These are phyloP conservation scores for Medicago arabica DNA, from an alignment of 306 rosid species.

Conservation along the genomic window DNA sequence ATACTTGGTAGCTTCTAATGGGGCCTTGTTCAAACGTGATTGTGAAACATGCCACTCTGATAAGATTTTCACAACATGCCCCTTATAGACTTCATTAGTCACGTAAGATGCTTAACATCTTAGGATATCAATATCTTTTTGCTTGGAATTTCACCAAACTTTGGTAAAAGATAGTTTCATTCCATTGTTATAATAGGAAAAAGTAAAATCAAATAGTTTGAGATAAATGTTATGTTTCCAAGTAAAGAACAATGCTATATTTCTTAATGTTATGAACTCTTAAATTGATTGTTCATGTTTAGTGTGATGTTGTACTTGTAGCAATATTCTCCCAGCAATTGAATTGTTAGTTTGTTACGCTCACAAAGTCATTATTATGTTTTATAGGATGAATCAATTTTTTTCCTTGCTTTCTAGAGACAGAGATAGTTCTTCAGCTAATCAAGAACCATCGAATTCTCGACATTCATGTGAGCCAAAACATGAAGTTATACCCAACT, in stretches of 20 bases:
- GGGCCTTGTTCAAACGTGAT: constrained; percentile 27
- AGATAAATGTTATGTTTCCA: constrained; percentile 2
- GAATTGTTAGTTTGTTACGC: too few species aligned
- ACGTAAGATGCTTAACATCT: neutral
- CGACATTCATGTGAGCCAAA: too few species aligned
- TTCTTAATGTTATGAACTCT: too few species aligned
- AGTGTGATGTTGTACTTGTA: too few species aligned
- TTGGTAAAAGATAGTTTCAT: constrained; percentile 23
- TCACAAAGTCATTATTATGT: too few species aligned
- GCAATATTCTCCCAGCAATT: too few species aligned
- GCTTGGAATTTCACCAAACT: neutral
- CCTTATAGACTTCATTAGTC: constrained; percentile 6
- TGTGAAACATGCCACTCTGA: constrained; percentile 40
- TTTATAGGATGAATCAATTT: too few species aligned
- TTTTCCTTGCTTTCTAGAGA: too few species aligned
- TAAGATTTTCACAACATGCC: constrained; percentile 37
- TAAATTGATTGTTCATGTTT: too few species aligned
- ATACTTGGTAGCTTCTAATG: constrained; percentile 42
- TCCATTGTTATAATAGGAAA: constrained; percentile 7
- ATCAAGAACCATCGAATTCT: too few species aligned
- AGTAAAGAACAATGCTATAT: constrained; percentile 33
- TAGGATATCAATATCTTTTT: constrained; percentile 34
- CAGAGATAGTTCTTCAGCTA: too few species aligned
- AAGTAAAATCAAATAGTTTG: neutral
- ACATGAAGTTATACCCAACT: too few species aligned